Evolutionary conservation across 2,329 filamentous ascomycete species (phyloP), one percentile per base, ranked within the genome.

Genomic region (Lachnellula arida): DNA sequence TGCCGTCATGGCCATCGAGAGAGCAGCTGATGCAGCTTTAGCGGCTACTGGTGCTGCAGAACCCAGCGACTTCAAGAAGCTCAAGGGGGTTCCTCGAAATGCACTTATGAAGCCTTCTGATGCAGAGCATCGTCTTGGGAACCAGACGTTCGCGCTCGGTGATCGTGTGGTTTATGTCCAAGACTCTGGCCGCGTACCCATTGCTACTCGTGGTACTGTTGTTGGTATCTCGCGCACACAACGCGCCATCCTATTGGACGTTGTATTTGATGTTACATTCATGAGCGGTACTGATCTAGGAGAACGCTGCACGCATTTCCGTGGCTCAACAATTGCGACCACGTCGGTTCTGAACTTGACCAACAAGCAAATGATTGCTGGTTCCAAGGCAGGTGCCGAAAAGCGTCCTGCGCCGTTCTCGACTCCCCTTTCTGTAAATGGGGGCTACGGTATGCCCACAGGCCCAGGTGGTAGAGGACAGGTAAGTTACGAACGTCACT

Each of bases 281-380:
- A 97, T 99, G 92, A 96, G 91, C 68, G 94, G 94, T 60, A 97
- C 92, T 1, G 94, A 89, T 0, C 80, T 99, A 15, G 89, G 90
- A 57, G 91, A 92, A 55, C 87, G 94, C 57, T 96, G 93, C 69
- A 91, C 91, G 25, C 86, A 90, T 39, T 99, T 99, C 84, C 85
- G 93, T 37, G 94, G 94, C 51, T 92, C 94, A 70, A 97, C 94
- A 0, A 91, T 99, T 4, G 84, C 91, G 2, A 83, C 87, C 6
- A 88, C 88, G n/a, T 88, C 89, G 0, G 91, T 97, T 2, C 80
- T 99, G 35, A 99, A 99, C 73, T 77, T 96, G 55, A 87, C 86
- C 1, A 79, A 92, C 67, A 87, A 82, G 65, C 94, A 99, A 74
- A 81, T 96, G 19, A 78, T 96, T 43, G 86, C 84, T 58, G 80